Percentiles rank a stretch among this genome's conserved stretches.
Evolutionary conservation across 208 protist genomes (phyloP).

Genomic region (Trypanosoma melophagium): DNA sequence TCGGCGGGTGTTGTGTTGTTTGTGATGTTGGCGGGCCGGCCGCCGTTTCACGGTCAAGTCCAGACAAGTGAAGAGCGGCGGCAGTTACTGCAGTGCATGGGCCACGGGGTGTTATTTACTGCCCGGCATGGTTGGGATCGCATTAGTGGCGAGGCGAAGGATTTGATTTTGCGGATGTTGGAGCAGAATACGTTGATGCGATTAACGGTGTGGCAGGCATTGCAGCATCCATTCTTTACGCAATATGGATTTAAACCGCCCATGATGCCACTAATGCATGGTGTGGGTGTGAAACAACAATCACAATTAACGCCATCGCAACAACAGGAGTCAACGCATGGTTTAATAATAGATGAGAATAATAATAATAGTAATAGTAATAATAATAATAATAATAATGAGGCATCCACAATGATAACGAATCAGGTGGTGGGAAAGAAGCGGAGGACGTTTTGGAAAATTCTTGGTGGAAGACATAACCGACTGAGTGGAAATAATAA

Average conservation of each 20-base stretch:
- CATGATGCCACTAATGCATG: no score
- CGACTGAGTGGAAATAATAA: constrained; percentile 17
- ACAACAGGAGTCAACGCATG: constrained; percentile 37
- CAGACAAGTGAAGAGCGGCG: constrained; percentile 79
- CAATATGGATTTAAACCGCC: constrained; percentile 43
- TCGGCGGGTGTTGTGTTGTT: constrained; percentile 85
- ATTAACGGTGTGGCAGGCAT: constrained; percentile 65
- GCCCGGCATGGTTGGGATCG: constrained; percentile 64
- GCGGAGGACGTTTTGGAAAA: no score
- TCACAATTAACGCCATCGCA: no score
- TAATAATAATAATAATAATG: no score
- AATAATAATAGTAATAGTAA: no score
- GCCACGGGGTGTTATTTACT: constrained; percentile 85
- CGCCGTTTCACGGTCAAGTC: constrained; percentile 86
- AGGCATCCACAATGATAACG: no score
- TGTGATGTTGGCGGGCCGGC: constrained; percentile 77
- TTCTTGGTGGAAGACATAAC: no score
- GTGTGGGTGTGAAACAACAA: no score
- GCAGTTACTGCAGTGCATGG: constrained; percentile 69
- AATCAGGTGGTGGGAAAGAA: no score
- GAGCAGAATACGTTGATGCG: constrained; percentile 62
- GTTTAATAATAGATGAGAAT: no score
- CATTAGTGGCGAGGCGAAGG: constrained; percentile 79
- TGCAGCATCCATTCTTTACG: constrained; percentile 84
- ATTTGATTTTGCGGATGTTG: constrained; percentile 80